These are phyloP conservation scores for Hyaloraphidium curvatum DNA, from an alignment of 192 early-diverging fungal species.

Conservation along the genomic window DNA sequence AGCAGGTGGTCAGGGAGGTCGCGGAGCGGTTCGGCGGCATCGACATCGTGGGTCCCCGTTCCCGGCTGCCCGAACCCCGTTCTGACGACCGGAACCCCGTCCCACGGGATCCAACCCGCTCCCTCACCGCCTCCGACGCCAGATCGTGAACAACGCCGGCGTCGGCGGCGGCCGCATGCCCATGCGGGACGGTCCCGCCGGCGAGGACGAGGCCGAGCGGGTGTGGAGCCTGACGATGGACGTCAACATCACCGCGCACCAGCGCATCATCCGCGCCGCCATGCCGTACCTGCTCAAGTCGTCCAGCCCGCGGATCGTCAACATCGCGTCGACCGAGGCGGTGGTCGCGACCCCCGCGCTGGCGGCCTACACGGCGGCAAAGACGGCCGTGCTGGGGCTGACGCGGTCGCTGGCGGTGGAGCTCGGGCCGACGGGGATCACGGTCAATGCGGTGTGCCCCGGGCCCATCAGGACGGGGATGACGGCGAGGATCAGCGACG, in stretches of 20 bases:
- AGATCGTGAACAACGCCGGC: no score
- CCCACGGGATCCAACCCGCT: no score
- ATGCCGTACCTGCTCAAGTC: not conserved
- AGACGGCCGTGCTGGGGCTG: not conserved
- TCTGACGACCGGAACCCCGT: no score
- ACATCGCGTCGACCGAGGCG: not conserved
- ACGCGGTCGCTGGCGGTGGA: not conserved
- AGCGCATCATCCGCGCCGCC: not conserved
- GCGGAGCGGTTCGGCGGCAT: not conserved
- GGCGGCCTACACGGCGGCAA: not conserved
- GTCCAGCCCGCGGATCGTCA: not conserved
- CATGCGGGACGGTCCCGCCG: no score
- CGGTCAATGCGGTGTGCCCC: not conserved
- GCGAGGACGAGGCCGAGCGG: no score
- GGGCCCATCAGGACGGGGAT: not conserved
- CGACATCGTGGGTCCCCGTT: not conserved
- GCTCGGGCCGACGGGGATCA: not conserved
- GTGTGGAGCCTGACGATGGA: not conserved
- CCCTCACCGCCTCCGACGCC: no score
- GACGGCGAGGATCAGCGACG: not conserved
- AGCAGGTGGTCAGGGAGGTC: not conserved
- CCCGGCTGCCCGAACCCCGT: no score
- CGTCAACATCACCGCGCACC: not conserved
- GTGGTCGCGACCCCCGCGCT: not conserved
- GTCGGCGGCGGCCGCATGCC: no score